Conservation (phyloP, 768 basidiomycete genomes). For the Galerina sulciceps region DNA sequence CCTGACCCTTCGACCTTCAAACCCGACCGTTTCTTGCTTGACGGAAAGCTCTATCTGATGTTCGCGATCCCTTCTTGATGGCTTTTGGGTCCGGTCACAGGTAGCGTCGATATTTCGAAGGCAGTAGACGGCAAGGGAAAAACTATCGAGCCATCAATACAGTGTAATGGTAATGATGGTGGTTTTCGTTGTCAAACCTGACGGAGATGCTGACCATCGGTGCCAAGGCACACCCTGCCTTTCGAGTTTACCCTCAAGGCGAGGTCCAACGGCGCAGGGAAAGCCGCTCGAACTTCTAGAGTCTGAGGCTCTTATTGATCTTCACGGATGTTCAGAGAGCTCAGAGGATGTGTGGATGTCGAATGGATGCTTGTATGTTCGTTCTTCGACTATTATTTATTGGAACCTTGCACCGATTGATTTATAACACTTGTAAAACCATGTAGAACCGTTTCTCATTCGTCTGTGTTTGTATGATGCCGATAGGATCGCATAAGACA, state of each 20-base stretch:
- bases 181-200: neutral
- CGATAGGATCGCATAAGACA: no score
- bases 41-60: neutral
- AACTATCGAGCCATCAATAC: conserved; percentile 19
- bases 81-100: conserved; percentile 10
- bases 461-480: no score
- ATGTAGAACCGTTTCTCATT: no score
- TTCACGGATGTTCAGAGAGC: no score
- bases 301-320: conserved; percentile 8
- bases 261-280: conserved; percentile 22
- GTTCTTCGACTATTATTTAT: no score
- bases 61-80: neutral
- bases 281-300: conserved; percentile 18
- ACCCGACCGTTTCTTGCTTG: conserved; percentile 7
- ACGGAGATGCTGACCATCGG: neutral
- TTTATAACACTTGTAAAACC: no score
- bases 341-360: no score
- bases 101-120: conserved; percentile 32
- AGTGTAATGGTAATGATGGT: conserved; percentile 25
- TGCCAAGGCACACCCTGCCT: conserved; percentile 26
- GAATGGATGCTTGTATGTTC: no score
- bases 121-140: conserved; percentile 30
- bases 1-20: neutral
- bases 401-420: no score
- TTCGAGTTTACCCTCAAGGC: conserved; percentile 32